Conservation (phyloP, 2,329 filamentous ascomycete genomes). For the Diaporthe destruens region DNA sequence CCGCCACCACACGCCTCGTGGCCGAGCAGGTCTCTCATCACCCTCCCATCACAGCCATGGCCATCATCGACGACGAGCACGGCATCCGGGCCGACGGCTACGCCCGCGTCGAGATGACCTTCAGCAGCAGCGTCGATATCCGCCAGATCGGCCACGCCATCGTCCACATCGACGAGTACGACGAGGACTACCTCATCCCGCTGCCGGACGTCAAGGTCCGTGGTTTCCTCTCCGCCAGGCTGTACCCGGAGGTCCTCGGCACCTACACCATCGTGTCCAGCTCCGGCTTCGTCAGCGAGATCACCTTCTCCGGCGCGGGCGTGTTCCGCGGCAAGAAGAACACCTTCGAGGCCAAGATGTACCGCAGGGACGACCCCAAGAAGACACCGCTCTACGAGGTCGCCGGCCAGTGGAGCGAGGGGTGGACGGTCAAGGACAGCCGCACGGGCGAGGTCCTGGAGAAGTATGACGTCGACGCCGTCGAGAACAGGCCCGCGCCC, state of each 20-base stretch:
- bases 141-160: conserved; percentile 64
- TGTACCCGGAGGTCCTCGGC: conserved; percentile 63
- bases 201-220: conserved; percentile 62
- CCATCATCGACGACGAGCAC: conserved; percentile 57
- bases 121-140: conserved; percentile 62
- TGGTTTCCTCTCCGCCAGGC: conserved; percentile 59
- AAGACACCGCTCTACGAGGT: conserved; percentile 54
- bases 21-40: conserved; percentile 67
- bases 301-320: conserved; percentile 61
- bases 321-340: conserved; percentile 60
- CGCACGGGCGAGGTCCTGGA: conserved; percentile 52
- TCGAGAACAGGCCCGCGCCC: conserved; percentile 49
- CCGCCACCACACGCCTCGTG: conserved; percentile 50
- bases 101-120: conserved; percentile 65
- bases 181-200: conserved; percentile 63
- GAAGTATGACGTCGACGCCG: conserved; percentile 53
- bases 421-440: conserved; percentile 53
- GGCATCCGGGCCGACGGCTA: conserved; percentile 64
- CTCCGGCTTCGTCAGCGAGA: conserved; percentile 59
- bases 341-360: conserved; percentile 59
- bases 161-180: conserved; percentile 61
- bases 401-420: conserved; percentile 58
- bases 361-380: conserved; percentile 52
- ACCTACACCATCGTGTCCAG: conserved; percentile 60
- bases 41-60: conserved; percentile 66